Percentiles rank a stretch among this genome's conserved stretches.
Conservation (phyloP, 106 monocot genomes). For the Allium cepa region DNA sequence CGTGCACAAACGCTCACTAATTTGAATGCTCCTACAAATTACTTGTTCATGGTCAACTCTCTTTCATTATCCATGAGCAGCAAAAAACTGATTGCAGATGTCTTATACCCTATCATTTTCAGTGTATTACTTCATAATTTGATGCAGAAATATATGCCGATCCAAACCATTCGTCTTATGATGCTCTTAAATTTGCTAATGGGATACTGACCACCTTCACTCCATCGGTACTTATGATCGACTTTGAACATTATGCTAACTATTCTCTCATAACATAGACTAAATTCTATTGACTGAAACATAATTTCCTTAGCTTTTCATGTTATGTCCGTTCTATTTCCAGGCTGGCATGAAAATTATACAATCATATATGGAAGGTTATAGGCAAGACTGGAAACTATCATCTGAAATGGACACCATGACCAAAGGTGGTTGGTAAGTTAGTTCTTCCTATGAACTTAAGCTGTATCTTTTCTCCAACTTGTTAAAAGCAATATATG, state of each 20-base stretch:
- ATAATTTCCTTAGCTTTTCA: neutral
- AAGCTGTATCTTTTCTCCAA: too few species aligned
- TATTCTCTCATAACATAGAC: neutral
- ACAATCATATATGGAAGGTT: constrained; percentile 87
- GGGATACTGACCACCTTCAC: constrained; percentile 73
- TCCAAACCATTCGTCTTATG: constrained; percentile 72
- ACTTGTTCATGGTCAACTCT: neutral
- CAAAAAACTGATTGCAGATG: too few species aligned
- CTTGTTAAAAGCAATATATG: too few species aligned
- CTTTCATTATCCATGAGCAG: neutral
- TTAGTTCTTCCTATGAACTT: neutral
- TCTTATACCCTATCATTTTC: neutral
- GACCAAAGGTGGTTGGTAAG: constrained; percentile 81
- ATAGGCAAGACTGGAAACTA: constrained; percentile 89
- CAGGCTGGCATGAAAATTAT: constrained; percentile 88
- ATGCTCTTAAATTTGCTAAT: constrained; percentile 79
- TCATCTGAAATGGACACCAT: constrained; percentile 77
- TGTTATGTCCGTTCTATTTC: neutral
- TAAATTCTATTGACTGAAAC: neutral
- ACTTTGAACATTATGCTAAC: neutral
- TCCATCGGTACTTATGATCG: constrained; percentile 38
- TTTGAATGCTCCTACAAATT: neutral
- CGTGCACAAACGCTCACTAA: too few species aligned
- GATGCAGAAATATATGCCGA: constrained; percentile 95
- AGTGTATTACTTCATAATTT: neutral